Base-by-base conservation (phyloP, 495 filamentous ascomycete species). In the Penicillium ucsense region DNA sequence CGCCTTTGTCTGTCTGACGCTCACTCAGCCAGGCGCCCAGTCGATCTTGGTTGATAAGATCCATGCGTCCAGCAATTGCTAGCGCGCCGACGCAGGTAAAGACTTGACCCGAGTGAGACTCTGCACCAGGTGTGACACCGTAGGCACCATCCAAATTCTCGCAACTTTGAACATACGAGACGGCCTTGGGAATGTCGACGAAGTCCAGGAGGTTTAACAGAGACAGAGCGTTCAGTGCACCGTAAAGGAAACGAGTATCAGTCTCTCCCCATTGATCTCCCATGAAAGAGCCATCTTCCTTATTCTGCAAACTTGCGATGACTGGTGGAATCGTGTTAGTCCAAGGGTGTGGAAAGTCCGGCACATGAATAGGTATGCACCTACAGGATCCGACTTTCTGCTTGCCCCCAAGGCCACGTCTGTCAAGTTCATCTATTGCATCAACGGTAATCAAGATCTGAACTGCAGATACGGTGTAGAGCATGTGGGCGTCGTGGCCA, bases 211-310 rank as follows among this genome's bases (percentile, higher is more conserved):
- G 74, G 3, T 76, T 76, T 8, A 98, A 71, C 3, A 98, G 76
- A 0, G 88, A 95, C 31, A 98, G 73, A 5, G 86, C 85, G 64
- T 88, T 91, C 46, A 97, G 71, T 4, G 89, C 86, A 34, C 84
- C 83, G 60, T 91, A 96, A 4, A 97, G 74, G 62, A 98, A 98
- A 8, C 92, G 81, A 5, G 94, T 97, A 66, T 98, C 92, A 44
- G 79, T 79, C 68, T 98, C 92, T 6, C 94, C 92, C 89, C 89
- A 98, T 63, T 94, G 82, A 53, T 97, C 94, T 36, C 92, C 92
- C 52, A 82, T 81, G 61, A 98, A 96, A 2, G 82, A 86, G 48
- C 92, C 92, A 29, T 83, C 88, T 52, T 85, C 70, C 3, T 66
- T 71, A 55, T 95, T 81, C 57, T 98, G 92, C 46, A 95, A 75